phyloP scores from a whole-genome alignment of 164 flowering plant genomes.

The Vitis rotundifolia region DNA sequence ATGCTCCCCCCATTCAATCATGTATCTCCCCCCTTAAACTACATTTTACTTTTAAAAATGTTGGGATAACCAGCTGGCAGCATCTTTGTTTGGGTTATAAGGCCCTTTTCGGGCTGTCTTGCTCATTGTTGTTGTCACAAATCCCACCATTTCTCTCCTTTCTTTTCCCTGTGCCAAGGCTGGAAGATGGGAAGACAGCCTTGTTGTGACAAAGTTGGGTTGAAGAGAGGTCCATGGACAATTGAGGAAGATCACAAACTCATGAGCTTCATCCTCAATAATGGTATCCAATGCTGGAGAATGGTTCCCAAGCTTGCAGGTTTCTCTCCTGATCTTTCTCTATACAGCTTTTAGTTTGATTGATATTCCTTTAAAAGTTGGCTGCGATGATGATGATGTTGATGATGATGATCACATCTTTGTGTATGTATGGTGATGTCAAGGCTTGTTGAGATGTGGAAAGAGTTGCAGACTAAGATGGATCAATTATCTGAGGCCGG shows the following conservation, averaged over 20 bases:
- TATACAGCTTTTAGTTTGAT: background rate
- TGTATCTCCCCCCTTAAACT: slow-evolving; percentile 30
- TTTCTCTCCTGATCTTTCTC: slow-evolving; percentile 14
- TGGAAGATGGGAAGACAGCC: slow-evolving; percentile 71
- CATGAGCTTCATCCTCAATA: slow-evolving; percentile 66
- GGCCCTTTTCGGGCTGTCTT: slow-evolving; percentile 11
- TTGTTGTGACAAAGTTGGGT: slow-evolving; percentile 74
- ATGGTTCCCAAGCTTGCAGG: slow-evolving; percentile 83
- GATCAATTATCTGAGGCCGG: slow-evolving; percentile 82
- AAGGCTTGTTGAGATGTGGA: slow-evolving; percentile 77
- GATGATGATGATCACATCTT: background rate
- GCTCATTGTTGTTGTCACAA: background rate
- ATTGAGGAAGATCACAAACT: slow-evolving; percentile 84
- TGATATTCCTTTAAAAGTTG: background rate
- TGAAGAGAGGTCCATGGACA: slow-evolving; percentile 85
- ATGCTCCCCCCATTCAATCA: slow-evolving; percentile 39
- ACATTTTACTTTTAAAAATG: slow-evolving; percentile 17
- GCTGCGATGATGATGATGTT: background rate
- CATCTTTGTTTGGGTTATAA: slow-evolving; percentile 45
- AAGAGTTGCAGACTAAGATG: slow-evolving; percentile 83
- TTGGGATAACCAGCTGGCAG: slow-evolving; percentile 51
- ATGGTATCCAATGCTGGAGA: slow-evolving; percentile 83
- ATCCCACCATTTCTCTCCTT: background rate
- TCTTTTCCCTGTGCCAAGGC: background rate
- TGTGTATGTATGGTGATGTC: slow-evolving; percentile 5